Evolutionary conservation across 2,329 filamentous ascomycete genomes (phyloP).

Genomic region (Alternaria sp.): DNA sequence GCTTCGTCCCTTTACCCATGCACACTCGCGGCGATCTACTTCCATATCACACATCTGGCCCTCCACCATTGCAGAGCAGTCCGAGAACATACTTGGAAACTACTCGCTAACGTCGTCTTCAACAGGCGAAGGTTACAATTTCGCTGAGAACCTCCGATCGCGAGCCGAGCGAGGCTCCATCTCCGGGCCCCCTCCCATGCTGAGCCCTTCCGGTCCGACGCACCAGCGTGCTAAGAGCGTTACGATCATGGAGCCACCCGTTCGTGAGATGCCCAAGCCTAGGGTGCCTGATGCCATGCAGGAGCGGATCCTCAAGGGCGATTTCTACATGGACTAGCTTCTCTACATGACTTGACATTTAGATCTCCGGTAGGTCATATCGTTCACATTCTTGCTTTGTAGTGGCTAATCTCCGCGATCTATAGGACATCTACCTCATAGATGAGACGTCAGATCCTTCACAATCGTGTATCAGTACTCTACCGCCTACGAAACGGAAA

Average conservation of each 20-base stretch:
- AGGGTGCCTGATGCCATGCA: conserved; percentile 84
- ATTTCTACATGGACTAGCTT: conserved; percentile 92
- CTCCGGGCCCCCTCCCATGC: conserved; percentile 52
- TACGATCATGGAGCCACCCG: conserved; percentile 64
- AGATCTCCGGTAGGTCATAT: conserved; percentile 30
- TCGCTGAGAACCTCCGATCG: conserved; percentile 92
- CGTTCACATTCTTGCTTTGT: background rate
- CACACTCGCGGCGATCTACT: conserved; percentile 28
- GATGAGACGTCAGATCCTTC: conserved; percentile 13
- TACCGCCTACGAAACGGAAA: conserved; percentile 7
- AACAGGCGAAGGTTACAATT: conserved; percentile 93
- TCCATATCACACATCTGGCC: conserved; percentile 36
- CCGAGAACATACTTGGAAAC: conserved; percentile 49
- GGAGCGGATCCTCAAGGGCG: conserved; percentile 94
- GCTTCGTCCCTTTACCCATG: conserved; percentile 30
- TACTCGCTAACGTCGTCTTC: conserved; percentile 67
- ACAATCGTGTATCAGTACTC: conserved; percentile 25
- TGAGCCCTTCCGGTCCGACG: conserved; percentile 11
- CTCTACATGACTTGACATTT: conserved; percentile 11
- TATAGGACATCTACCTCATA: conserved; percentile 12
- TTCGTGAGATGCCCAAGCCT: conserved; percentile 64
- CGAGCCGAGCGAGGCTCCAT: conserved; percentile 78
- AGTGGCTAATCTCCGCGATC: conserved; percentile 4
- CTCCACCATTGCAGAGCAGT: conserved; percentile 39
- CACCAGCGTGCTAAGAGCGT: conserved; percentile 76